Base-by-base conservation (phyloP, 176 grass and related monocot species). In the Microstegium vimineum region DNA sequence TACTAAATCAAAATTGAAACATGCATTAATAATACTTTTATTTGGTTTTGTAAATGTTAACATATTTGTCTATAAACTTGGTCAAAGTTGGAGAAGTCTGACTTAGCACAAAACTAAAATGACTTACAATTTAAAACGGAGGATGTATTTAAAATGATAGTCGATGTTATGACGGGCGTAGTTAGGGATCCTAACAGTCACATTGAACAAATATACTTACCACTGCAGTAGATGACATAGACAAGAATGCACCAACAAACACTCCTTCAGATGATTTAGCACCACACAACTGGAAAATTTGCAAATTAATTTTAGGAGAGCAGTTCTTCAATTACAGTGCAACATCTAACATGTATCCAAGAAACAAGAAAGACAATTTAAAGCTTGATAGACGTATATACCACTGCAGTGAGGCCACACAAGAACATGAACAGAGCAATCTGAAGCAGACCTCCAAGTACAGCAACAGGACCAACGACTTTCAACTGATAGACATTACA, bases 161-260 rank as follows among this genome's bases (percentile, higher is more conserved):
- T n/a, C n/a, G n/a, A n/a, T n/a, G n/a, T n/a, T n/a, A n/a, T n/a
- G n/a, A n/a, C n/a, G n/a, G n/a, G n/a, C n/a, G n/a, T n/a, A n/a
- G n/a, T n/a, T n/a, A n/a, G n/a, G n/a, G n/a, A n/a, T n/a, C n/a
- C n/a, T n/a, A n/a, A n/a, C n/a, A n/a, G n/a, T 5, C 66, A 78
- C 77, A 67, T 46, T 65, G 51, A 82, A 45, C 13, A 18, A 76
- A 89, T 74, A 85, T 78, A 86, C 67, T 97, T 87, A 99, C 97
- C 97, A 99, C 93, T 89, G 93, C 97, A 67, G 97, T 96, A 51
- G 93, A 96, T 78, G 93, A 99, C 97, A 99, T 94, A 85, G 97
- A 99, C 76, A 99, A 89, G 87, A 99, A 99, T 22, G 97, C 92
- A 80, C 97, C 97, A 67, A 99, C 93, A 89, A 99, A 96, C 74